phyloP scores from a whole-genome alignment of 129 eudicot genomes.

The Artemisia argyi region DNA sequence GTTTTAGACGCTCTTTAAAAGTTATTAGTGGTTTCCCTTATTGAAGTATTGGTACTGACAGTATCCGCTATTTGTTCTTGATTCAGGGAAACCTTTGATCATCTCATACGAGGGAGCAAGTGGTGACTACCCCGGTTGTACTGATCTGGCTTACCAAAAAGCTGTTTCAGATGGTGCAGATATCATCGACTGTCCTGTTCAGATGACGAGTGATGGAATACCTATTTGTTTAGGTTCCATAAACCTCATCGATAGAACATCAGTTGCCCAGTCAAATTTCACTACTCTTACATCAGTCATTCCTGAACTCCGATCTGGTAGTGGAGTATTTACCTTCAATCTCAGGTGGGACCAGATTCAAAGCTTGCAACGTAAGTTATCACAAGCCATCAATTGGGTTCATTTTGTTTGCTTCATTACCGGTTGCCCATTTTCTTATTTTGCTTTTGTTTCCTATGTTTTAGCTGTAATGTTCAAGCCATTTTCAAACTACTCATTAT shows the following conservation, averaged over 20 bases:
- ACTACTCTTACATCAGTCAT: constrained; percentile 9
- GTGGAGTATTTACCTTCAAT: constrained; percentile 65
- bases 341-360: constrained; percentile 74
- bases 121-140: constrained; percentile 84
- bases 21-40: too few relatives aligned
- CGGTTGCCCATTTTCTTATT: not conserved
- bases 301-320: constrained; percentile 37
- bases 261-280: constrained; percentile 34
- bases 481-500: constrained; percentile 18
- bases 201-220: constrained; percentile 69
- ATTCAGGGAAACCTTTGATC: constrained; percentile 63
- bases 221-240: constrained; percentile 88
- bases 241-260: constrained; percentile 74
- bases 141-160: constrained; percentile 59
- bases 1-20: too few relatives aligned
- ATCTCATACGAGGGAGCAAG: constrained; percentile 84
- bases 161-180: constrained; percentile 92
- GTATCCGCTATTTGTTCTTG: not conserved
- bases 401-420: not conserved
- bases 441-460: constrained; percentile 3
- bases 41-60: too few relatives aligned
- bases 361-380: constrained; percentile 49
- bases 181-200: constrained; percentile 88
- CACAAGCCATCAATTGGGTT: not conserved
- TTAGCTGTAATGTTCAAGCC: constrained; percentile 65